Evolutionary conservation across 805 yeast genomes (phyloP).

Genomic region (Teunomyces tritomae): DNA sequence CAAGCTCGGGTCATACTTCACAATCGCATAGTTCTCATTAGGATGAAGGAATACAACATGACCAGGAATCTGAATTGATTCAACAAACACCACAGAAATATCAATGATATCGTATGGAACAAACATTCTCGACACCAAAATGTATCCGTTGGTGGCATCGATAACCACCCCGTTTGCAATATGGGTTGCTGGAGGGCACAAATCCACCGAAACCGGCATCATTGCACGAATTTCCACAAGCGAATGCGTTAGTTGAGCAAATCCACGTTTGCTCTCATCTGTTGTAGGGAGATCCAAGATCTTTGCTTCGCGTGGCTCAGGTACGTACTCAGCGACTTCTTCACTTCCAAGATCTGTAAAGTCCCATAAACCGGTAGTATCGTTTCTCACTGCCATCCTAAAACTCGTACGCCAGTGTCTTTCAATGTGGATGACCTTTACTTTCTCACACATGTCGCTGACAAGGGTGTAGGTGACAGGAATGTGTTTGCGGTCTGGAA

Average conservation of each 20-base stretch:
- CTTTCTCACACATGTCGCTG: constrained; percentile 74
- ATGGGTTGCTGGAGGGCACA: constrained; percentile 60
- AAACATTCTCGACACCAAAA: constrained; percentile 69
- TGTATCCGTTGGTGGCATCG: constrained; percentile 78
- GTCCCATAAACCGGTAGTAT: constrained; percentile 56
- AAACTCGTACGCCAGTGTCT: constrained; percentile 82
- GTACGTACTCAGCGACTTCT: constrained; percentile 54
- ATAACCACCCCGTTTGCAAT: constrained; percentile 71
- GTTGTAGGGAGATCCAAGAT: constrained; percentile 68
- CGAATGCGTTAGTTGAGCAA: constrained; percentile 59
- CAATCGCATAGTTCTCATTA: constrained; percentile 77
- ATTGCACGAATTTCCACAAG: constrained; percentile 68
- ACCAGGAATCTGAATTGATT: constrained; percentile 77
- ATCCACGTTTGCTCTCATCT: constrained; percentile 37
- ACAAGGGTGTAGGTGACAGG: constrained; percentile 72
- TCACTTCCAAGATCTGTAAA: constrained; percentile 52
- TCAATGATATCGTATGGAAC: constrained; percentile 85
- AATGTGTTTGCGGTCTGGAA: constrained; percentile 76
- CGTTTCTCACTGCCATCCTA: constrained; percentile 62
- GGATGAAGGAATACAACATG: constrained; percentile 84
- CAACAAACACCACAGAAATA: constrained; percentile 76
- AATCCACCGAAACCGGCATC: constrained; percentile 72
- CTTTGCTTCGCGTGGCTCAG: constrained; percentile 61
- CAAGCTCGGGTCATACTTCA: constrained; percentile 75
- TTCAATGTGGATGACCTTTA: constrained; percentile 66